Conservation (phyloP, 2,329 filamentous ascomycete genomes). For the Lasiodiplodia gonubiensis region DNA sequence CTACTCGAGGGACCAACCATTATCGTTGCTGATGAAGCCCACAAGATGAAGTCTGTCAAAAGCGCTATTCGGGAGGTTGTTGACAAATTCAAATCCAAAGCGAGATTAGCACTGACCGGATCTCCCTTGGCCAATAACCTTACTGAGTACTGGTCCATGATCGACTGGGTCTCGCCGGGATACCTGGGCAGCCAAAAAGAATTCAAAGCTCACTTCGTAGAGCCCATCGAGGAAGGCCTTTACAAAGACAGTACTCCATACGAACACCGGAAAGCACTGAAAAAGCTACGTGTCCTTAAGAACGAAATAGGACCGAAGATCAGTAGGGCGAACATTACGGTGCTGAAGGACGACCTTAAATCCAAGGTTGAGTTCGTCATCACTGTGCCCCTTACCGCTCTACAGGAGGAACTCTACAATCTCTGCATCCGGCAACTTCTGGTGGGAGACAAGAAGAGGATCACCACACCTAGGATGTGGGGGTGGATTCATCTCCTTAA, state of each 20-base stretch:
- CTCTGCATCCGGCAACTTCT: conserved; percentile 55
- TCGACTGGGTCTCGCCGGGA: conserved; percentile 82
- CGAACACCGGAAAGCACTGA: conserved; percentile 66
- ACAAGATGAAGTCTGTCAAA: conserved; percentile 72
- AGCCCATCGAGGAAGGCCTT: conserved; percentile 75
- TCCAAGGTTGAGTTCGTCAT: conserved; percentile 83
- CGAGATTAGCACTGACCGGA: conserved; percentile 82
- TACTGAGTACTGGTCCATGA: conserved; percentile 82
- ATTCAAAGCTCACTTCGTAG: conserved; percentile 73
- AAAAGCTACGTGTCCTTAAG: conserved; percentile 73
- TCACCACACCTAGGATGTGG: conserved; percentile 56
- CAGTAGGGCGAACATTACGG: conserved; percentile 72
- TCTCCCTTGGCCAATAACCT: conserved; percentile 87
- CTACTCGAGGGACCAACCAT: conserved; percentile 70
- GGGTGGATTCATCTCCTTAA: conserved; percentile 60
- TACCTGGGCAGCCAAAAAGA: conserved; percentile 73
- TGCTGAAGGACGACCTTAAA: conserved; percentile 70
- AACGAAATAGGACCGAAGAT: conserved; percentile 77
- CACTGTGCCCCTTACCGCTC: conserved; percentile 68
- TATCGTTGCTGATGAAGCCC: conserved; percentile 85
- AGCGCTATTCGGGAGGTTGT: conserved; percentile 62
- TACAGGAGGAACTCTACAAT: conserved; percentile 70
- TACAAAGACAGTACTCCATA: conserved; percentile 64
- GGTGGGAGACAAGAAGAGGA: conserved; percentile 32
- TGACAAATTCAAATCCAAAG: conserved; percentile 66